These are phyloP conservation scores for Zygosaccharomyces sapae DNA, from an alignment of 1,139 yeast species.

Conservation along the genomic window DNA sequence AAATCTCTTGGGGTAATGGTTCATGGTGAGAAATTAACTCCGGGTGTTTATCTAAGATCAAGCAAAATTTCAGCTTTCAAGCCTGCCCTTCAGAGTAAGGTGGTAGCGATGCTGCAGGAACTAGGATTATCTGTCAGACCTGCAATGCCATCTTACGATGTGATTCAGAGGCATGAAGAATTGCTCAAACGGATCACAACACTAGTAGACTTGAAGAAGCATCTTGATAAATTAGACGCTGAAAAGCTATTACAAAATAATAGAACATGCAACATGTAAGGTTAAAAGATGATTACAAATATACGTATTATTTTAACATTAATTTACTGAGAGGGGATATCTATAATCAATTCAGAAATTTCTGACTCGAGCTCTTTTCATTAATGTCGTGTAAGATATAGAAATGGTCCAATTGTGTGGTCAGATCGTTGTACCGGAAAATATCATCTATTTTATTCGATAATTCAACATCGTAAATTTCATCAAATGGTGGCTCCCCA, in stretches of 20 bases:
- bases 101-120: slow-evolving; percentile 69
- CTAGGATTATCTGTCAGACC: slow-evolving; percentile 75
- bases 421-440: neutral
- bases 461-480: neutral
- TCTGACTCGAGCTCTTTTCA: neutral
- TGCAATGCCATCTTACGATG: slow-evolving; percentile 80
- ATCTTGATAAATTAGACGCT: slow-evolving; percentile 79
- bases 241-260: slow-evolving; percentile 57
- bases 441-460: slow-evolving; percentile 9
- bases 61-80: slow-evolving; percentile 57
- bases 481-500: neutral
- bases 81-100: slow-evolving; percentile 73
- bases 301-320: slow-evolving; percentile 9
- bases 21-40: slow-evolving; percentile 69
- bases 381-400: neutral
- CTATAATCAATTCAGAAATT: neutral
- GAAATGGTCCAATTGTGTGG: neutral
- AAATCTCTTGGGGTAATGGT: slow-evolving; percentile 80
- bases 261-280: neutral
- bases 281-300: slow-evolving; percentile 3
- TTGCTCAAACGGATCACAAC: slow-evolving; percentile 67
- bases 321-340: slow-evolving; percentile 9
- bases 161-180: slow-evolving; percentile 75
- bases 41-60: slow-evolving; percentile 67
- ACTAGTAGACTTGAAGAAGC: slow-evolving; percentile 78